phyloP scores from a whole-genome alignment of 2,329 filamentous ascomycete genomes.

The Colletotrichum musicola region DNA sequence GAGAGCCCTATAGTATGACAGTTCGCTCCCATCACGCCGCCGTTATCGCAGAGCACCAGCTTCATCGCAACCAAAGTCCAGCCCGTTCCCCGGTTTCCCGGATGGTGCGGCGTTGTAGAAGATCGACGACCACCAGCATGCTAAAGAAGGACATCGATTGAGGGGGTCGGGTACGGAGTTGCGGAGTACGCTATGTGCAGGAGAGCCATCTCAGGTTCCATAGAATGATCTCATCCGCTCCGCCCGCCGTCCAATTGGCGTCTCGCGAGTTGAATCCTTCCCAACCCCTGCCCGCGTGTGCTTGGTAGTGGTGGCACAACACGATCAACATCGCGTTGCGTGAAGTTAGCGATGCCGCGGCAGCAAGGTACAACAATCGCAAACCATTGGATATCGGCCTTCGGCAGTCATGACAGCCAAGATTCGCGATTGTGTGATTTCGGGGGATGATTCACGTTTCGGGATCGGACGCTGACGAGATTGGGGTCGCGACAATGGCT shows the following conservation, averaged over 20 bases:
- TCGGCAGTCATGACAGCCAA: constrained; percentile 21
- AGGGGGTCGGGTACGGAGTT: constrained; percentile 1
- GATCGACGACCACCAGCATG: constrained; percentile 31
- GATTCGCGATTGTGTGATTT: constrained; percentile 2
- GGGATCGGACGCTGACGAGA: not conserved
- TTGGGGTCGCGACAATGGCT: not conserved
- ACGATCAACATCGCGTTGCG: constrained; percentile 1
- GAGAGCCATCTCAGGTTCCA: constrained; percentile 13
- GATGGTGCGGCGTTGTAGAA: constrained; percentile 25
- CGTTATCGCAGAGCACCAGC: constrained; percentile 22
- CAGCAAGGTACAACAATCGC: not conserved
- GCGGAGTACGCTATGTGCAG: not conserved
- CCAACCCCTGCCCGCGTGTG: constrained; percentile 8
- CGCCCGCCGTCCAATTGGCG: constrained; percentile 15
- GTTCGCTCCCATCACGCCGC: constrained; percentile 1
- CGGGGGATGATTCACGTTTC: not conserved
- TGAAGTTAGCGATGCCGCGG: not conserved
- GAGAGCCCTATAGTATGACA: not conserved
- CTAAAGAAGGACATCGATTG: not conserved
- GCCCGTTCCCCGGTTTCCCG: constrained; percentile 5
- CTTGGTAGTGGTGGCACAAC: constrained; percentile 12
- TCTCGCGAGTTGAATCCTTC: not conserved
- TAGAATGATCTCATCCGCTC: constrained; percentile 36
- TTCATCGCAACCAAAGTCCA: constrained; percentile 13
- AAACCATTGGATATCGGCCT: constrained; percentile 4